These are phyloP conservation scores for Phytophthora pluvialis DNA, from an alignment of 352 stramenopile species.

Conservation along the genomic window DNA sequence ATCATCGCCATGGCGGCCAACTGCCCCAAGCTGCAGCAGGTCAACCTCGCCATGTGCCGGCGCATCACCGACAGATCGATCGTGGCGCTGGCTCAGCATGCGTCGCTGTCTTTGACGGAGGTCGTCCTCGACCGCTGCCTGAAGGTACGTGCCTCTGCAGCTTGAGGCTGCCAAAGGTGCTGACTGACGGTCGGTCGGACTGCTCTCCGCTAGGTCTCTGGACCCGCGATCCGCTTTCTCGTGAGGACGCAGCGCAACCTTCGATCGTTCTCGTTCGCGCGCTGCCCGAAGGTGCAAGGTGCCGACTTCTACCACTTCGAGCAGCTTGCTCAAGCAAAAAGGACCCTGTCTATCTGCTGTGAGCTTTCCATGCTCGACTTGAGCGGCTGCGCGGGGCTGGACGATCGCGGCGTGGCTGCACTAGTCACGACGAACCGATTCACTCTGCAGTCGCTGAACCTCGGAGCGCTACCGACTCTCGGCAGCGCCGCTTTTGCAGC, in stretches of 20 bases:
- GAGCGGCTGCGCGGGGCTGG: slow-evolving; percentile 56
- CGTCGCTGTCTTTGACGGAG: slow-evolving; percentile 39
- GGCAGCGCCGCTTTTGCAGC: slow-evolving; percentile 61
- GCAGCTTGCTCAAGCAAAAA: slow-evolving; percentile 13
- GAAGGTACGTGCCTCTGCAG: slow-evolving; percentile 43
- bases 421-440: slow-evolving; percentile 60
- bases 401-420: slow-evolving; percentile 49
- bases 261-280: slow-evolving; percentile 57
- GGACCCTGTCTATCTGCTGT: slow-evolving; percentile 31
- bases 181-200: neutral
- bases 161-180: neutral
- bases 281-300: slow-evolving; percentile 67
- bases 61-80: slow-evolving; percentile 76
- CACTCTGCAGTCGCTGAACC: slow-evolving; percentile 58
- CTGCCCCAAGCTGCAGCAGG: slow-evolving; percentile 47
- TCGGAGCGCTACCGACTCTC: slow-evolving; percentile 67
- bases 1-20: slow-evolving; percentile 70
- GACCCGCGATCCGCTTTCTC: slow-evolving; percentile 58
- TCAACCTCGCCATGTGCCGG: slow-evolving; percentile 87
- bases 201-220: slow-evolving; percentile 56
- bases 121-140: slow-evolving; percentile 70
- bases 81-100: slow-evolving; percentile 53
- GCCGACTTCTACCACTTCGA: slow-evolving; percentile 48
- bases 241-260: slow-evolving; percentile 61
- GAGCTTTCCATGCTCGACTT: slow-evolving; percentile 51